Percentiles rank a stretch among this genome's conserved stretches.
Evolutionary conservation across 1,139 yeast genomes (phyloP).

Genomic region (Scheffersomyces illinoinensis): DNA sequence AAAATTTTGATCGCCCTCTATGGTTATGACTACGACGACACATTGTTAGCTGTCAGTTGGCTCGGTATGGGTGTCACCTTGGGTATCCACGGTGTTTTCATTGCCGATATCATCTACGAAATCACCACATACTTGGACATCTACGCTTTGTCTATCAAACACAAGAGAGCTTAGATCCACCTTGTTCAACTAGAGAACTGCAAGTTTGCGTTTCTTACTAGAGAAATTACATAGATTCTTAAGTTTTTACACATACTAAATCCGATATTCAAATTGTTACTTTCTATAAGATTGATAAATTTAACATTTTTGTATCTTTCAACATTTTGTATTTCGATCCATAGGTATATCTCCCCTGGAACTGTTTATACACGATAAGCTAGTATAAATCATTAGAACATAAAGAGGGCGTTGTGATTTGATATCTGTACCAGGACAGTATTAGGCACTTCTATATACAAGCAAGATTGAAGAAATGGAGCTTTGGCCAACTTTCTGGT

Average conservation of each 20-base stretch:
- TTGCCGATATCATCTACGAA: constrained; percentile 78
- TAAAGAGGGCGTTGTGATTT: not conserved
- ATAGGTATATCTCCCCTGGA: not conserved
- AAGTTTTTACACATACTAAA: constrained; percentile 4
- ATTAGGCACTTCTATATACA: constrained; percentile 5
- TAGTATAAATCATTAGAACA: constrained; percentile 1
- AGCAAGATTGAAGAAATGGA: constrained; percentile 2
- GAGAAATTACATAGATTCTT: constrained; percentile 6
- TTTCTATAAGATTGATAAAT: not conserved
- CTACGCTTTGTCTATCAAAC: constrained; percentile 81
- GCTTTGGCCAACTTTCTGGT: not conserved
- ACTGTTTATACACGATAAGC: not conserved
- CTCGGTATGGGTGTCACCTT: constrained; percentile 72
- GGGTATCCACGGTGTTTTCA: constrained; percentile 78
- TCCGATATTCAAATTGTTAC: not conserved
- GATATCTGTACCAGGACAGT: not conserved
- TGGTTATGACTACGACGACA: constrained; percentile 37
- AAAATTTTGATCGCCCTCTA: constrained; percentile 38
- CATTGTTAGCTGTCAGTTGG: constrained; percentile 58
- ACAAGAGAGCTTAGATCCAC: constrained; percentile 52
- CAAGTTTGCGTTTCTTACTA: not conserved
- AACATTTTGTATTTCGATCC: not conserved
- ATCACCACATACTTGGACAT: constrained; percentile 84
- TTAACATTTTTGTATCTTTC: not conserved
- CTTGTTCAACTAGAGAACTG: not conserved